A percentile compares a stretch with the other conserved stretches of the same genome.
Conservation (phyloP, 2,329 filamentous ascomycete genomes). For the Pseudogymnoascus sp. region DNA sequence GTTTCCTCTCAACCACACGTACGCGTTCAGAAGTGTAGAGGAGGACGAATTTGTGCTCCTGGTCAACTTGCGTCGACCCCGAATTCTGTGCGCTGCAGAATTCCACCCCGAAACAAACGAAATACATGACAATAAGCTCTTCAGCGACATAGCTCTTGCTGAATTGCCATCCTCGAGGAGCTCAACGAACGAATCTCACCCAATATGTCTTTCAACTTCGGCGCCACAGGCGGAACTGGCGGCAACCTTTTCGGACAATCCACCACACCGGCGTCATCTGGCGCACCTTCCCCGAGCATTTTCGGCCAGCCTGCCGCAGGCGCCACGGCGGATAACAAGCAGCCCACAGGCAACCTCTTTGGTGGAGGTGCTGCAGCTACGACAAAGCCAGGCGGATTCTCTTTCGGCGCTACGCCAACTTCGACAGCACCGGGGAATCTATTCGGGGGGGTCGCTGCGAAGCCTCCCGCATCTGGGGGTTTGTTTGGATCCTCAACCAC, state of each 20-base stretch:
- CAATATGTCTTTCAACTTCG: constrained; percentile 29
- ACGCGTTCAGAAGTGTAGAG: neutral
- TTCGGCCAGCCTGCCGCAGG: constrained; percentile 22
- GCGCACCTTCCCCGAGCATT: constrained; percentile 20
- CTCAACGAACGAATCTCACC: neutral
- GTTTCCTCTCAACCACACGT: neutral
- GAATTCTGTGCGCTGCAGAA: neutral
- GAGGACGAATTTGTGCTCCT: neutral
- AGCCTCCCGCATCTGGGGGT: constrained; percentile 12
- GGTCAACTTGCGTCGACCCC: neutral
- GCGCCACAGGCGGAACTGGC: constrained; percentile 13
- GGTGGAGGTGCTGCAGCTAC: neutral
- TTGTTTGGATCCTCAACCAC: constrained; percentile 21
- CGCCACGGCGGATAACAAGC: neutral
- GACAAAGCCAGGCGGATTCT: neutral
- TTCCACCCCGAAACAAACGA: neutral
- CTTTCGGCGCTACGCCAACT: constrained; percentile 10
- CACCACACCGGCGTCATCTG: constrained; percentile 16
- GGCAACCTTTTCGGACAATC: constrained; percentile 9
- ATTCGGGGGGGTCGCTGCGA: neutral
- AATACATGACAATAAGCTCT: constrained; percentile 4
- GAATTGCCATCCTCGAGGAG: neutral
- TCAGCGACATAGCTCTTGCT: neutral
- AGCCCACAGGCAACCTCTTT: constrained; percentile 11
- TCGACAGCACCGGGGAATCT: constrained; percentile 10